phyloP scores from a whole-genome alignment of 2,329 filamentous ascomycete species.

The Cladosporium velox region DNA sequence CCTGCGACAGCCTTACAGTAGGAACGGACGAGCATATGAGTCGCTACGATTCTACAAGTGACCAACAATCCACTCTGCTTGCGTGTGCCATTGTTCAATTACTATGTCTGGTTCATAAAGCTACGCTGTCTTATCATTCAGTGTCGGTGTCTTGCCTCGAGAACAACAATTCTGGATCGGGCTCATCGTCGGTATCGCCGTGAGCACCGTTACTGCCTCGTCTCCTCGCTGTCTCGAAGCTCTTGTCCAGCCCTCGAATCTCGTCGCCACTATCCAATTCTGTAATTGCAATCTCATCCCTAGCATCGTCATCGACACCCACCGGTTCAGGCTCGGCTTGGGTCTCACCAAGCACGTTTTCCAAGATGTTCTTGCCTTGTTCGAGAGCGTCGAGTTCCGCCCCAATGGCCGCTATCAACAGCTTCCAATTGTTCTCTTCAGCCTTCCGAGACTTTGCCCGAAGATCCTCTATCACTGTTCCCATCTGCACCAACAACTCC shows the following conservation, averaged over 20 bases:
- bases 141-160: slow-evolving; percentile 43
- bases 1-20: neutral
- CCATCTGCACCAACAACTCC: slow-evolving; percentile 57
- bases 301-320: neutral
- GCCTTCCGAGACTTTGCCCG: slow-evolving; percentile 57
- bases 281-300: neutral
- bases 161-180: slow-evolving; percentile 52
- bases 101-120: neutral
- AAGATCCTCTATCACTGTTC: slow-evolving; percentile 57
- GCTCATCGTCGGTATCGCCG: slow-evolving; percentile 46
- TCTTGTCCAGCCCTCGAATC: slow-evolving; percentile 37
- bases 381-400: slow-evolving; percentile 70
- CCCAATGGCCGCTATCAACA: slow-evolving; percentile 73
- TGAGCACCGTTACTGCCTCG: slow-evolving; percentile 26
- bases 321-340: slow-evolving; percentile 4
- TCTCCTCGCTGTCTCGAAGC: slow-evolving; percentile 35
- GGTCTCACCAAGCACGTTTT: slow-evolving; percentile 36
- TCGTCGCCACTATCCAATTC: slow-evolving; percentile 29
- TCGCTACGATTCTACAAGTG: neutral
- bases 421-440: slow-evolving; percentile 67
- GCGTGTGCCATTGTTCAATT: neutral
- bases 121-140: slow-evolving; percentile 6
- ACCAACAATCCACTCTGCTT: neutral
- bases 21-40: neutral
- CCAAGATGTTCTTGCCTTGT: slow-evolving; percentile 61